A percentile compares a stretch with the other conserved stretches of the same genome.
Conservation (phyloP, 345 rosid genomes). For the Mangifera indica region DNA sequence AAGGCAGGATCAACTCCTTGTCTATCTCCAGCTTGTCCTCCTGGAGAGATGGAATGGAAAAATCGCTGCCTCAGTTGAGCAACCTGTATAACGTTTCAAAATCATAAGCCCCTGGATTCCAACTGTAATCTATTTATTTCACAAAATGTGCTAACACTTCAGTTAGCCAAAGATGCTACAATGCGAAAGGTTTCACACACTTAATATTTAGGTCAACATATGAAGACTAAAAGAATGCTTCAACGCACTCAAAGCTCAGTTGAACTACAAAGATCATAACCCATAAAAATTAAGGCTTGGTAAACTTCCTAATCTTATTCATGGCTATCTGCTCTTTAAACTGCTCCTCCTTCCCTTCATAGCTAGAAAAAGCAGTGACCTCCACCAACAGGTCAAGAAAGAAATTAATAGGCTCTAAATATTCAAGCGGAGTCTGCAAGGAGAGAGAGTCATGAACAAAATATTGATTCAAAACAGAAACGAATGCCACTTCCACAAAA, state of each 20-base stretch:
- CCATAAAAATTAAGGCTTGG: not conserved
- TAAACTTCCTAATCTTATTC: slow-evolving; percentile 3
- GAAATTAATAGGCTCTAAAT: no score
- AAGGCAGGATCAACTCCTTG: slow-evolving; percentile 86
- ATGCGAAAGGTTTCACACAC: not conserved
- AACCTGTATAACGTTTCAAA: slow-evolving; percentile 46
- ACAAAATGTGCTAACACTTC: not conserved
- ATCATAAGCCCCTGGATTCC: not conserved
- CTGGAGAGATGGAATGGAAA: slow-evolving; percentile 76
- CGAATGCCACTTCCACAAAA: slow-evolving; percentile 10
- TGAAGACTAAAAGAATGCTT: not conserved
- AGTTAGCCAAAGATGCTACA: not conserved
- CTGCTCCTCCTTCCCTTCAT: slow-evolving; percentile 67
- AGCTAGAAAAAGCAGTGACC: slow-evolving; percentile 77
- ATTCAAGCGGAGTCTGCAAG: slow-evolving; percentile 67
- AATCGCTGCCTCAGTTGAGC: slow-evolving; percentile 68
- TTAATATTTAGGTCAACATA: not conserved
- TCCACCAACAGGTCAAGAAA: slow-evolving; percentile 62
- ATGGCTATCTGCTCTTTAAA: slow-evolving; percentile 70
- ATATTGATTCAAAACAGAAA: slow-evolving; percentile 8
- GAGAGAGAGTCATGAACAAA: slow-evolving; percentile 11
- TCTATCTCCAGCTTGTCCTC: slow-evolving; percentile 93
- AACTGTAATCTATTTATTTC: slow-evolving; percentile 10
- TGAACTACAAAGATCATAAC: not conserved
- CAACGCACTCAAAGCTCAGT: not conserved